Percentiles rank a stretch among this genome's conserved stretches.
Conservation (phyloP, 345 rosid species). For the Moricandia moricandioides region DNA sequence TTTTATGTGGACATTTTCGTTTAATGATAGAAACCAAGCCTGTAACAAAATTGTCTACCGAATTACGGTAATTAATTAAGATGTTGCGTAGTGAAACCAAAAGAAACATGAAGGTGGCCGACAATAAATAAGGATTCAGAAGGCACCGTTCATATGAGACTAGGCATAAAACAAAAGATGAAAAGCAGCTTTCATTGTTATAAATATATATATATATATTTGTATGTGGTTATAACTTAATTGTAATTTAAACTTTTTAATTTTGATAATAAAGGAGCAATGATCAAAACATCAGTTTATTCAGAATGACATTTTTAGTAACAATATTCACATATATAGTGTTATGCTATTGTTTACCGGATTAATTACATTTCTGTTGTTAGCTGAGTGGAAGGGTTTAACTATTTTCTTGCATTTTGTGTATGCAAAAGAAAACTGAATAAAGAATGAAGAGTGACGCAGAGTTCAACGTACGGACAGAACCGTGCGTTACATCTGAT, state of each 20-base stretch:
- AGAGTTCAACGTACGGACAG: constrained; percentile 25
- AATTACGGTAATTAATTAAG: neutral
- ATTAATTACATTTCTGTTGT: neutral
- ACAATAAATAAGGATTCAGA: constrained; percentile 35
- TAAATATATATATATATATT: constrained; percentile 17
- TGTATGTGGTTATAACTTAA: constrained; percentile 30
- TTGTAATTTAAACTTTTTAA: neutral
- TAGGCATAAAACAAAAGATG: constrained; percentile 34
- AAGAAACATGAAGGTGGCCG: constrained; percentile 30
- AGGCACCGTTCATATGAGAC: constrained; percentile 33
- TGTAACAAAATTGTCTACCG: neutral
- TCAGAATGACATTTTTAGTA: neutral
- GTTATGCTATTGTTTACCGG: neutral
- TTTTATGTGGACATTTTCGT: neutral
- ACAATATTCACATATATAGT: neutral
- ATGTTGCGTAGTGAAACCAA: constrained; percentile 5
- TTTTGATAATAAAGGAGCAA: constrained; percentile 17
- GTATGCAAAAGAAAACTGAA: constrained; percentile 11
- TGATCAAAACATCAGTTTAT: constrained; percentile 2
- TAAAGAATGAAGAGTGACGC: constrained; percentile 1
- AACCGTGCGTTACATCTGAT: constrained; percentile 1
- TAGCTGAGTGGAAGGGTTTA: neutral
- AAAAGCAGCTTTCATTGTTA: constrained; percentile 22
- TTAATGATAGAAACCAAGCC: neutral
- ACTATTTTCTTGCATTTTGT: neutral